A percentile compares a stretch with the other conserved stretches of the same genome.
Evolutionary conservation across 2,329 filamentous ascomycete species (phyloP).

Genomic region (Paracorniculantispora psalliotae): DNA sequence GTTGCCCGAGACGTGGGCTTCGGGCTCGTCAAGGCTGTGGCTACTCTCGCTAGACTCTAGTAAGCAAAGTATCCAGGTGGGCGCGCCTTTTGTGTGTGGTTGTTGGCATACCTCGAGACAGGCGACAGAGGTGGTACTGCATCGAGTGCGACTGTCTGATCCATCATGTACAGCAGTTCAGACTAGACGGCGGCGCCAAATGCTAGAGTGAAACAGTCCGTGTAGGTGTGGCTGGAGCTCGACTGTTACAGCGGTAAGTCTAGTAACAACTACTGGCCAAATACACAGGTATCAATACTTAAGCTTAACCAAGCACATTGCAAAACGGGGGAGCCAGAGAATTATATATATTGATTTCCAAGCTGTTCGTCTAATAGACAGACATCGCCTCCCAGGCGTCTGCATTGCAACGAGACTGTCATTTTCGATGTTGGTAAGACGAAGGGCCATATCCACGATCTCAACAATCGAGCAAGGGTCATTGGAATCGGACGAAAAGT

Average conservation of each 20-base stretch:
- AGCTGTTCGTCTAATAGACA: not conserved
- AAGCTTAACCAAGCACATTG: too few species aligned
- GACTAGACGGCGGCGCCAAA: not conserved
- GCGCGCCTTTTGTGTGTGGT: not conserved
- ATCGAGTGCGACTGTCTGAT: conserved; percentile 6
- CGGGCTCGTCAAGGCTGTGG: conserved; percentile 2
- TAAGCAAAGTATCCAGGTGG: not conserved
- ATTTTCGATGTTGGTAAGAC: not conserved
- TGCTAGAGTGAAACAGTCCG: not conserved
- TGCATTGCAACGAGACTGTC: not conserved
- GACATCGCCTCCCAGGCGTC: not conserved
- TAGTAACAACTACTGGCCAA: not conserved
- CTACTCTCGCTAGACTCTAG: not conserved
- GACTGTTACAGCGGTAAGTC: not conserved
- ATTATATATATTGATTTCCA: not conserved
- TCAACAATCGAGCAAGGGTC: not conserved
- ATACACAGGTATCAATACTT: not conserved
- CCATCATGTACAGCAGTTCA: not conserved
- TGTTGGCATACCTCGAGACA: conserved; percentile 6
- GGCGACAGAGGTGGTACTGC: conserved; percentile 10
- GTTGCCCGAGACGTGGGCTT: not conserved
- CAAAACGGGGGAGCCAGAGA: not conserved
- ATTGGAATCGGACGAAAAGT: not conserved
- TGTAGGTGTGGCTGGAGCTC: not conserved
- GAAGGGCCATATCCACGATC: conserved; percentile 1